Conservation (phyloP, 352 stramenopile genomes). For the Globisporangium paroecandrum region DNA sequence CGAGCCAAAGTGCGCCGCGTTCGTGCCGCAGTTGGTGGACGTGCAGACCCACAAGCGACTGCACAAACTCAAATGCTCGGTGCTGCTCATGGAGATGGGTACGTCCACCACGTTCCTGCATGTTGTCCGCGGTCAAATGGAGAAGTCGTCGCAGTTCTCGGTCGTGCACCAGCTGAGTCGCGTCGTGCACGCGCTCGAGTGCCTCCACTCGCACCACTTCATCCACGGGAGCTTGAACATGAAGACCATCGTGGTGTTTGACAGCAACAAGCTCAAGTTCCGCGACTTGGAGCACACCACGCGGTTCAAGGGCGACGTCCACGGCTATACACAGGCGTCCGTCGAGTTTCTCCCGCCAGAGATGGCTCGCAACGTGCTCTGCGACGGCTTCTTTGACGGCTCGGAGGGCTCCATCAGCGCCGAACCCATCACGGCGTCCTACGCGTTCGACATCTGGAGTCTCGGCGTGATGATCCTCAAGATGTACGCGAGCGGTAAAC, state of each 20-base stretch:
- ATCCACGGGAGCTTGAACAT: conserved; percentile 53
- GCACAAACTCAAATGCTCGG: conserved; percentile 37
- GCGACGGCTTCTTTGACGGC: conserved; percentile 16
- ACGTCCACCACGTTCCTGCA: conserved; percentile 38
- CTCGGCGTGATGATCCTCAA: conserved; percentile 58
- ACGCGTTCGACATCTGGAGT: conserved; percentile 57
- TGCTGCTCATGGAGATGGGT: conserved; percentile 42
- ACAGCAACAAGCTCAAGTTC: conserved; percentile 44
- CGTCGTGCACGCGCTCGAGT: conserved; percentile 35
- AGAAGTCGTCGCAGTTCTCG: conserved; percentile 25
- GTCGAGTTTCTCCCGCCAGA: conserved; percentile 49
- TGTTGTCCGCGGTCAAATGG: conserved; percentile 31
- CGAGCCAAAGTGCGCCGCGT: conserved; percentile 19
- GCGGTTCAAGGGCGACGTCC: conserved; percentile 24
- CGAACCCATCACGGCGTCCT: conserved; percentile 17
- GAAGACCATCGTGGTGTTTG: conserved; percentile 36
- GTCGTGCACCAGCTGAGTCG: conserved; percentile 34
- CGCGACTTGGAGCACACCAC: conserved; percentile 47
- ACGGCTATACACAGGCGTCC: conserved; percentile 11
- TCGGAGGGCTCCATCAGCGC: conserved; percentile 11
- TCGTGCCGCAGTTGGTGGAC: conserved; percentile 36
- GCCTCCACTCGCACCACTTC: conserved; percentile 44
- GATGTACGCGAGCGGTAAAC: conserved; percentile 39
- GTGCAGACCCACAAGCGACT: conserved; percentile 28
- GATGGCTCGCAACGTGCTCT: conserved; percentile 36